These are phyloP conservation scores for Hypoxylon sp. DNA, from an alignment of 2,329 filamentous ascomycete genomes.

Conservation along the genomic window DNA sequence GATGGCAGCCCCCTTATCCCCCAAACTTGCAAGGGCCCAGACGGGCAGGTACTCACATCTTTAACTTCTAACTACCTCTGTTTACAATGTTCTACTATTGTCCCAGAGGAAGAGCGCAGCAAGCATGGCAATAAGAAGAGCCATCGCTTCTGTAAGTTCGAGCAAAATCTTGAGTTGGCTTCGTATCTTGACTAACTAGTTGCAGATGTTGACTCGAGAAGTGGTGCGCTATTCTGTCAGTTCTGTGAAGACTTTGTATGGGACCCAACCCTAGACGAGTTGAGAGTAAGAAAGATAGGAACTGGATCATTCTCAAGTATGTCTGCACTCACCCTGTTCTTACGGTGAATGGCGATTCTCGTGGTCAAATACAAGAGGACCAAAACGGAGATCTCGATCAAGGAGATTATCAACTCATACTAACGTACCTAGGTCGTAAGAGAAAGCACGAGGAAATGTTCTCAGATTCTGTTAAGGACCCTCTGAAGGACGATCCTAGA, in stretches of 20 bases:
- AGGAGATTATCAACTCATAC: not conserved
- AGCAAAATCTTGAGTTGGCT: not conserved
- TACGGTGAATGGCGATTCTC: not conserved
- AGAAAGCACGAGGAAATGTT: slow-evolving; percentile 82
- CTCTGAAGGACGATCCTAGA: slow-evolving; percentile 74
- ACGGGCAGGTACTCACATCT: slow-evolving; percentile 71
- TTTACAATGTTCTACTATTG: slow-evolving; percentile 79
- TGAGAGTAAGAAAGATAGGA: slow-evolving; percentile 78
- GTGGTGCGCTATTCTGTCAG: slow-evolving; percentile 82
- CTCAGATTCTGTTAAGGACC: slow-evolving; percentile 68
- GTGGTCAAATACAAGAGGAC: not conserved
- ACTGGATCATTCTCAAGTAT: slow-evolving; percentile 75
- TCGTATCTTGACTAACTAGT: slow-evolving; percentile 49
- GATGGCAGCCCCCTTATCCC: slow-evolving; percentile 75
- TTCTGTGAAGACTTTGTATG: slow-evolving; percentile 87
- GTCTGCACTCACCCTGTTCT: slow-evolving; percentile 44
- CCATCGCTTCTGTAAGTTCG: slow-evolving; percentile 78
- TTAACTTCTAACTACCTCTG: slow-evolving; percentile 80
- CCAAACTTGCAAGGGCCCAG: slow-evolving; percentile 73
- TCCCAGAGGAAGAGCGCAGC: slow-evolving; percentile 74
- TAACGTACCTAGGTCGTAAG: slow-evolving; percentile 70
- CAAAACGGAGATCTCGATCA: not conserved
- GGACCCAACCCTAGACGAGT: slow-evolving; percentile 83
- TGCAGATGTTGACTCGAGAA: slow-evolving; percentile 82
- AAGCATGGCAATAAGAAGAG: slow-evolving; percentile 78